These are phyloP conservation scores for Lobulomyces angularis DNA, from an alignment of 192 early-diverging fungal genomes.

Conservation along the genomic window DNA sequence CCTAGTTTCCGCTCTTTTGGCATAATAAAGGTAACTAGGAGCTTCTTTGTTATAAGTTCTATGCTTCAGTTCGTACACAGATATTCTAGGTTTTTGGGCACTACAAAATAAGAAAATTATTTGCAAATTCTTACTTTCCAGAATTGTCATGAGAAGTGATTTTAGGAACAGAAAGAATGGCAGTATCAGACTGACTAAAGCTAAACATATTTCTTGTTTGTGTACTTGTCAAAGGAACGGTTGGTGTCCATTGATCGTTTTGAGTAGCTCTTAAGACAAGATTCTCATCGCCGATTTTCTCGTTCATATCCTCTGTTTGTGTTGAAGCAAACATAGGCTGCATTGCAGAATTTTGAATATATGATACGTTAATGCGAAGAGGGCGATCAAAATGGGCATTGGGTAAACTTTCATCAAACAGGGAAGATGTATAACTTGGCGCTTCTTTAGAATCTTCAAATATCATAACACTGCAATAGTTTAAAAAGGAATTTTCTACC, in stretches of 20 bases:
- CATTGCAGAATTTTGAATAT: slow-evolving; percentile 37
- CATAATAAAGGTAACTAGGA: slow-evolving; percentile 30
- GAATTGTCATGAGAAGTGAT: not conserved
- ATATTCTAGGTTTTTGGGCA: too few species aligned
- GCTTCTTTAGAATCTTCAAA: slow-evolving; percentile 45
- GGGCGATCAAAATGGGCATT: slow-evolving; percentile 54
- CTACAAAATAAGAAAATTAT: too few species aligned
- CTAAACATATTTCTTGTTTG: slow-evolving; percentile 14
- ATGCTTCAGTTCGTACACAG: too few species aligned
- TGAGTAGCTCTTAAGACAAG: slow-evolving; percentile 19
- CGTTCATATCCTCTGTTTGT: slow-evolving; percentile 28
- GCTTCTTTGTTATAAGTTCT: too few species aligned
- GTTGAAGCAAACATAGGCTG: slow-evolving; percentile 45
- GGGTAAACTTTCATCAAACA: slow-evolving; percentile 52
- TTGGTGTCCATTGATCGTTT: slow-evolving; percentile 25
- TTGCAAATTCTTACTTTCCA: too few species aligned
- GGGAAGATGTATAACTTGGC: slow-evolving; percentile 42
- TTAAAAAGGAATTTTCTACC: slow-evolving; percentile 47
- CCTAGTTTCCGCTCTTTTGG: slow-evolving; percentile 24
- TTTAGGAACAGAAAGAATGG: not conserved
- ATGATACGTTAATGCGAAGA: slow-evolving; percentile 56
- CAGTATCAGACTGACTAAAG: slow-evolving; percentile 11
- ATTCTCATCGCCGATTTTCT: not conserved
- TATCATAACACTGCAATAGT: slow-evolving; percentile 44
- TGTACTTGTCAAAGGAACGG: slow-evolving; percentile 8